A percentile compares a stretch with the other conserved stretches of the same genome.
These are phyloP conservation scores for Aspergillus cristatus DNA, from an alignment of 495 filamentous ascomycete genomes.

Conservation along the genomic window DNA sequence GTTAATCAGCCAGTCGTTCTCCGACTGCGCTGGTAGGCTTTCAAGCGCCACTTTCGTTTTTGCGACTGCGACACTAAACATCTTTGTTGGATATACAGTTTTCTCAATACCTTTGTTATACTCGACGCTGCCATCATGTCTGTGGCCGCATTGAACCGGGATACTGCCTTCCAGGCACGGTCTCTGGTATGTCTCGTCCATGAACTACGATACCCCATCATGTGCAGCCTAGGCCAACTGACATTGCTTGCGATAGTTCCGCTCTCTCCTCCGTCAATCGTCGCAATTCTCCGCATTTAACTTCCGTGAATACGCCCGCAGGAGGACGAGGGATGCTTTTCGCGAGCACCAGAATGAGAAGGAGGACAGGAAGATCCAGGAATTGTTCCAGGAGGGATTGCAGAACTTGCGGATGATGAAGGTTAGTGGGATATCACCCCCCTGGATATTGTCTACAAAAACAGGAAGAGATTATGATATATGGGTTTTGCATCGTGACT, in stretches of 20 bases:
- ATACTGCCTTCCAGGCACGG: conserved; percentile 60
- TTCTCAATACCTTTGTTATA: too few species aligned
- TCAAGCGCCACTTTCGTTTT: conserved; percentile 1
- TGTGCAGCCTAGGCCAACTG: neutral
- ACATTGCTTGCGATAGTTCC: conserved; percentile 51
- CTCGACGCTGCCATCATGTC: conserved; percentile 39
- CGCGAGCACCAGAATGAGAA: conserved; percentile 59
- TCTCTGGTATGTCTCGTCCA: conserved; percentile 49
- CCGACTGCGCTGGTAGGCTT: neutral
- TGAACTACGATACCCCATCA: conserved; percentile 1
- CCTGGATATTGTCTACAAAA: too few species aligned
- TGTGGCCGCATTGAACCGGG: conserved; percentile 45
- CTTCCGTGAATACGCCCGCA: conserved; percentile 91
- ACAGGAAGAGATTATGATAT: too few species aligned
- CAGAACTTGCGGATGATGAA: conserved; percentile 85
- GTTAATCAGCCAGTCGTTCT: neutral
- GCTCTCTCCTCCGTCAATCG: conserved; percentile 79
- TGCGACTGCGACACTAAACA: neutral
- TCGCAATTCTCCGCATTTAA: conserved; percentile 89
- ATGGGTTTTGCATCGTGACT: neutral
- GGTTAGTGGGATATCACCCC: too few species aligned
- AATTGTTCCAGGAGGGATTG: conserved; percentile 79
- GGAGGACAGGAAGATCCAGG: conserved; percentile 72
- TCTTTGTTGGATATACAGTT: too few species aligned
- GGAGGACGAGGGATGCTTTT: conserved; percentile 82